Evolutionary conservation across 805 yeast species (phyloP), one percentile per base, ranked within the genome.

Genomic region (Priceomyces carsonii): DNA sequence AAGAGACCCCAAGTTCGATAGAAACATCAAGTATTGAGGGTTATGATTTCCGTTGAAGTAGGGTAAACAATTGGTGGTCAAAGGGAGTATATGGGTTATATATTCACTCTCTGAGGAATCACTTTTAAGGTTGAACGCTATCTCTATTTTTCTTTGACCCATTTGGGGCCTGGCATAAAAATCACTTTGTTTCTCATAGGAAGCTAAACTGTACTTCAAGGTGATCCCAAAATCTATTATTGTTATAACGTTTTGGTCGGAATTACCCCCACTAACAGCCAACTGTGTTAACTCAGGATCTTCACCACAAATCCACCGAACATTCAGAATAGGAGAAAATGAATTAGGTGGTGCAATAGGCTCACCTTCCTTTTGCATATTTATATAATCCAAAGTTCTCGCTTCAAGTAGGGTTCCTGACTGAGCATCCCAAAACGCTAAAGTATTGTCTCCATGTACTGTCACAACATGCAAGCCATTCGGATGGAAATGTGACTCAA

Each of bases 391-490:
- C 4, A 83, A 42, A 1, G 85, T 74, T 46, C 97, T 73, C 1
- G 96, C 93, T 35, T 80, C 80, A 9, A 93, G 66, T 28, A 79
- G 61, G 10, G 77, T 76, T 0, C 95, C 96, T 23, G 80, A 80
- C 20, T 79, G 72, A 1, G 87, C 84, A 58, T 93, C 99, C 97
- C 98, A 93, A 53, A 93, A 93, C 1, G 79, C 95, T 23, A 93
- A 51, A 0, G 95, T 76, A 35, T 91, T 91, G 51, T 90, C 96
- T 15, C 68, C 80, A 57, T 91, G 95, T 2, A 79, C 73, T 0
- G 96, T 82, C 14, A 85, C 72, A 3, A 87, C 63, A 53, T 90
- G 95, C 29, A 89, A 72, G 0, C 98, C 96, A 53, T 88, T 88
- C 2, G 99, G 99, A 58, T 91, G 97, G 77, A 86, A 93, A 21